Conservation (phyloP, 352 stramenopile genomes). For the Phytophthora tubulina region DNA sequence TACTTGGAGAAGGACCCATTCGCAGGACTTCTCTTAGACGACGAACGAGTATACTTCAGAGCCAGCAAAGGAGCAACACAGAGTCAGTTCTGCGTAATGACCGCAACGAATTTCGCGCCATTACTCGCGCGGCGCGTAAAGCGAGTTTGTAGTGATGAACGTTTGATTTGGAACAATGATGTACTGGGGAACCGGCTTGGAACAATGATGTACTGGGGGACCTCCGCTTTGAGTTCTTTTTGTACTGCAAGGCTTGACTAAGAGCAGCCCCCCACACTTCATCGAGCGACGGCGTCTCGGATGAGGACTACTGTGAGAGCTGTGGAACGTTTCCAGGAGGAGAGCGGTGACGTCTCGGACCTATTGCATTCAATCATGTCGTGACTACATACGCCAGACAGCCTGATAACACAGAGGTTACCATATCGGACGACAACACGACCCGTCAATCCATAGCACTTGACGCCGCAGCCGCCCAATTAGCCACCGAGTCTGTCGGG, state of each 20-base stretch:
- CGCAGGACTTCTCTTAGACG: background rate
- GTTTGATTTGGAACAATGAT: background rate
- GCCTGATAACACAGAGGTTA: background rate
- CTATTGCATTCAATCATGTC: background rate
- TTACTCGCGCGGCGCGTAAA: background rate
- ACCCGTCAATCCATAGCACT: background rate
- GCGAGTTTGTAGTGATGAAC: background rate
- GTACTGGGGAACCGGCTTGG: background rate
- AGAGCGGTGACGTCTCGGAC: background rate
- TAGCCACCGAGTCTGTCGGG: background rate
- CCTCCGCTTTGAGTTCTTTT: background rate
- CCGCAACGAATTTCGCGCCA: background rate
- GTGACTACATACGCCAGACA: background rate
- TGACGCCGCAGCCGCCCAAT: background rate
- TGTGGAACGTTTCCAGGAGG: background rate
- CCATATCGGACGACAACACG: background rate
- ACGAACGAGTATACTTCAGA: background rate
- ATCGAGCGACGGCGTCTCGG: background rate
- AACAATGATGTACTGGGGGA: background rate
- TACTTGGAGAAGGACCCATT: background rate
- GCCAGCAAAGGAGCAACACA: background rate
- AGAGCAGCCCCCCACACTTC: background rate
- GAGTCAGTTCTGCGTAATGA: slow-evolving; percentile 4
- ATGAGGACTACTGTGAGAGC: background rate
- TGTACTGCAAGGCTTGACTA: background rate